Evolutionary conservation across 495 filamentous ascomycete genomes (phyloP).

Genomic region (Penicillium verhagenii): DNA sequence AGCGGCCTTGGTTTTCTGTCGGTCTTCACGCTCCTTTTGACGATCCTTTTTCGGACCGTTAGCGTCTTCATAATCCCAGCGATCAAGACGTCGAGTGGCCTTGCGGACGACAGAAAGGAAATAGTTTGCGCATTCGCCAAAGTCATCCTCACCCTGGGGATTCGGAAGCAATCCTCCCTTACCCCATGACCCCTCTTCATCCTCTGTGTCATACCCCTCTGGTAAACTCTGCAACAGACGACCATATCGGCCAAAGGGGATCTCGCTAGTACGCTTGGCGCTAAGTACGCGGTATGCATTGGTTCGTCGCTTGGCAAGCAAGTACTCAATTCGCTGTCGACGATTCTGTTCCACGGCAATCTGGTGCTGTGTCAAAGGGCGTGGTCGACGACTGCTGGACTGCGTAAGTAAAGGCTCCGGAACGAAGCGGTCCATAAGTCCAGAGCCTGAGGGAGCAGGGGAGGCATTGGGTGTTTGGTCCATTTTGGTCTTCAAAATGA

Average conservation of each 20-base stretch:
- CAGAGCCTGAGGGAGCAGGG: slow-evolving; percentile 51
- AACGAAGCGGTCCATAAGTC: slow-evolving; percentile 48
- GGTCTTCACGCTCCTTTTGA: slow-evolving; percentile 44
- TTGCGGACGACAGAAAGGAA: slow-evolving; percentile 72
- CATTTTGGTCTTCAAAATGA: slow-evolving; percentile 50
- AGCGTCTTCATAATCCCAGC: slow-evolving; percentile 64
- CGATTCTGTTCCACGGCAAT: slow-evolving; percentile 88
- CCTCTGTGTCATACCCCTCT: slow-evolving; percentile 78
- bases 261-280: slow-evolving; percentile 57
- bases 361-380: slow-evolving; percentile 90
- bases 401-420: slow-evolving; percentile 37
- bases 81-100: slow-evolving; percentile 63
- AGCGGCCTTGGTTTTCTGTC: slow-evolving; percentile 32
- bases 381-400: slow-evolving; percentile 55
- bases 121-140: slow-evolving; percentile 72
- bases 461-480: slow-evolving; percentile 49
- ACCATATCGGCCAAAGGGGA: slow-evolving; percentile 62
- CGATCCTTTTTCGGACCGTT: slow-evolving; percentile 46
- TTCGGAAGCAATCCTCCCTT: slow-evolving; percentile 68
- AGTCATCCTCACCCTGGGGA: slow-evolving; percentile 67
- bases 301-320: slow-evolving; percentile 69
- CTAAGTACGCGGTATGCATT: slow-evolving; percentile 62
- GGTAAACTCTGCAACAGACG: slow-evolving; percentile 64
- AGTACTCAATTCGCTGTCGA: slow-evolving; percentile 81
- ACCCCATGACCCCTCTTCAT: slow-evolving; percentile 62